Conservation (phyloP, 805 yeast genomes). For the Candida dendrica region DNA sequence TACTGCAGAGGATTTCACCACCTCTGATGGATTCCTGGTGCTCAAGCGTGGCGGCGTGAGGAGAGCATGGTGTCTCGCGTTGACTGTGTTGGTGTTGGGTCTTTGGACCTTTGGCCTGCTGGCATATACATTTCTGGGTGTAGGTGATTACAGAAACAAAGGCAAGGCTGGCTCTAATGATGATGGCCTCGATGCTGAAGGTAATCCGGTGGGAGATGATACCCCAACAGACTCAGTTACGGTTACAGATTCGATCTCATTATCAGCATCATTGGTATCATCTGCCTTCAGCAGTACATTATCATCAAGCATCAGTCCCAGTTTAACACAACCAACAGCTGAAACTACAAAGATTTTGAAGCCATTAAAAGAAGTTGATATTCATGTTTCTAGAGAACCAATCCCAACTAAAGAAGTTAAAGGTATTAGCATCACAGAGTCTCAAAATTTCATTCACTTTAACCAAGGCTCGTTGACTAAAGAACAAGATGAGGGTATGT, state of each 20-base stretch:
- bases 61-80: neutral
- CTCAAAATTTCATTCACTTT: conserved; percentile 21
- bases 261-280: neutral
- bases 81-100: neutral
- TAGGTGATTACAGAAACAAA: neutral
- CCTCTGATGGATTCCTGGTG: conserved; percentile 1
- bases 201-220: neutral
- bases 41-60: neutral
- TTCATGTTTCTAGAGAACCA: conserved; percentile 4
- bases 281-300: no score
- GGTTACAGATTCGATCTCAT: no score
- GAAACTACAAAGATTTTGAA: conserved; percentile 1
- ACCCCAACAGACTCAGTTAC: neutral
- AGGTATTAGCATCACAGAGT: neutral
- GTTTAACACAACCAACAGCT: neutral
- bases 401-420: conserved; percentile 5
- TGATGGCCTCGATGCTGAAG: neutral
- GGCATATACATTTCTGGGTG: neutral
- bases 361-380: conserved; percentile 4
- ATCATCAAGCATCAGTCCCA: neutral
- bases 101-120: conserved; percentile 1
- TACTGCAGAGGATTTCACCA: conserved; percentile 2
- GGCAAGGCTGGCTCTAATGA: neutral
- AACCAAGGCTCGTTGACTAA: conserved; percentile 14
- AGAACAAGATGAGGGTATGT: conserved; percentile 38